phyloP scores from a whole-genome alignment of 805 yeast species.

The Metschnikowia anglica region DNA sequence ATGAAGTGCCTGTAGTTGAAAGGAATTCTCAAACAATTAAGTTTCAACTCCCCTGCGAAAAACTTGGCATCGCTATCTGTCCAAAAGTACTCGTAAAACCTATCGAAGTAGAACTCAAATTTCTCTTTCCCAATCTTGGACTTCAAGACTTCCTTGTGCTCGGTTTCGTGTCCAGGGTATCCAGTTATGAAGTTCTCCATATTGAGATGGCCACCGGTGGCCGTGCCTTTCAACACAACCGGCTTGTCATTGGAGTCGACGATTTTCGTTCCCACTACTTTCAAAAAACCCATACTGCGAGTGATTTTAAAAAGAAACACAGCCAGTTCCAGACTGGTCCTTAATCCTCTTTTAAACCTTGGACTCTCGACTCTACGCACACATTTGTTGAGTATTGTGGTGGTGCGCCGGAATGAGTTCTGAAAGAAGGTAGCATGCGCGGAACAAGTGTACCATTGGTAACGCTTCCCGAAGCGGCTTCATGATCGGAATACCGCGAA shows the following conservation, averaged over 20 bases:
- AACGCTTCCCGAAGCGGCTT: too few relatives aligned
- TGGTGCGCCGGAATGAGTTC: too few relatives aligned
- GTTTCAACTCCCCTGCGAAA: slow-evolving; percentile 37
- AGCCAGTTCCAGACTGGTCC: too few relatives aligned
- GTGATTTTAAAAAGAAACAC: too few relatives aligned
- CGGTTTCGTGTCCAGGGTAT: slow-evolving; percentile 54
- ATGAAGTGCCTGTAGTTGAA: slow-evolving; percentile 52
- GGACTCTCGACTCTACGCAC: too few relatives aligned
- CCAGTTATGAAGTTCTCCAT: slow-evolving; percentile 60
- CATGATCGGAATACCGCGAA: too few relatives aligned
- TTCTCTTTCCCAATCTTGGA: slow-evolving; percentile 47
- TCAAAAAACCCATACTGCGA: slow-evolving; percentile 33
- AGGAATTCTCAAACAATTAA: slow-evolving; percentile 51
- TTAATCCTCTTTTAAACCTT: too few relatives aligned
- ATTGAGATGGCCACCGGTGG: slow-evolving; percentile 51
- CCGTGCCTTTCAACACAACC: slow-evolving; percentile 48
- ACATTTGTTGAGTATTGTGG: too few relatives aligned
- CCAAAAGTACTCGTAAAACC: slow-evolving; percentile 55
- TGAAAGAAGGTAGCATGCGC: too few relatives aligned
- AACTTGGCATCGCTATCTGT: slow-evolving; percentile 50
- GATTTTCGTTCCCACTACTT: slow-evolving; percentile 48
- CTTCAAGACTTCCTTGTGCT: slow-evolving; percentile 44
- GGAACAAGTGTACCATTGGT: too few relatives aligned
- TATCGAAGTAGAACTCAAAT: slow-evolving; percentile 48
- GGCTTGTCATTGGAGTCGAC: slow-evolving; percentile 41